phyloP scores from a whole-genome alignment of 2,329 filamentous ascomycete genomes.

The Calonectria henricotiae region DNA sequence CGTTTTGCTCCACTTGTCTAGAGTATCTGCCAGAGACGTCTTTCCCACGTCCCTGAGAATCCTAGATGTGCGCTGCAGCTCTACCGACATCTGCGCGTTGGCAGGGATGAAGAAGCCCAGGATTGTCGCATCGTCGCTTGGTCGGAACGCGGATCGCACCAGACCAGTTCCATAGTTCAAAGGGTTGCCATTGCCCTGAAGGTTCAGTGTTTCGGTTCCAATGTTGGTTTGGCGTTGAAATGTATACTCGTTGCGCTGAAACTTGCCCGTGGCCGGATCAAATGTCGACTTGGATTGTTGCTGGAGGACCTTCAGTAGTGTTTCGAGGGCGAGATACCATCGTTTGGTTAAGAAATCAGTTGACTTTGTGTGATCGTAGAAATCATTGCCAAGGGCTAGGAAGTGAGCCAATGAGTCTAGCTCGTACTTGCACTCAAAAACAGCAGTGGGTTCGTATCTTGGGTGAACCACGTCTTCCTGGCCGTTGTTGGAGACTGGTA shows the following conservation, averaged over 20 bases:
- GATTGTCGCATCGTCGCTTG: conserved; percentile 95
- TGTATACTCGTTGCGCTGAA: conserved; percentile 83
- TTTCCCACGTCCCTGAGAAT: conserved; percentile 78
- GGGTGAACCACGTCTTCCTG: conserved; percentile 91
- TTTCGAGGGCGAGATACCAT: conserved; percentile 86
- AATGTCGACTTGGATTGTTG: conserved; percentile 89
- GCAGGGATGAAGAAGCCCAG: conserved; percentile 95
- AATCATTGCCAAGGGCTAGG: conserved; percentile 87
- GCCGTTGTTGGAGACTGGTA: conserved; percentile 81
- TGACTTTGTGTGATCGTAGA: conserved; percentile 84
- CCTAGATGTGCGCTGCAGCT: conserved; percentile 82
- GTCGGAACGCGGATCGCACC: conserved; percentile 91
- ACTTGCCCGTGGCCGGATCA: conserved; percentile 76
- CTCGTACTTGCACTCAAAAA: conserved; percentile 99
- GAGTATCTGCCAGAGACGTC: conserved; percentile 66
- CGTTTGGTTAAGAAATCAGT: conserved; percentile 83
- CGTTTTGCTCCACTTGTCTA: conserved; percentile 72
- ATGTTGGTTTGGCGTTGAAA: conserved; percentile 86
- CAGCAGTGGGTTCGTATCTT: conserved; percentile 84
- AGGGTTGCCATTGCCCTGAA: conserved; percentile 91
- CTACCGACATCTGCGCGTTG: conserved; percentile 96
- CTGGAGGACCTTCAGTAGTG: conserved; percentile 80
- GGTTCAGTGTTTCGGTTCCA: conserved; percentile 91
- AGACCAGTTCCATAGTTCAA: conserved; percentile 88
- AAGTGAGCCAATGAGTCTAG: conserved; percentile 96